Evolutionary conservation across 1,284 basidiomycete species (phyloP).

Genomic region (Ustilago esculenta): DNA sequence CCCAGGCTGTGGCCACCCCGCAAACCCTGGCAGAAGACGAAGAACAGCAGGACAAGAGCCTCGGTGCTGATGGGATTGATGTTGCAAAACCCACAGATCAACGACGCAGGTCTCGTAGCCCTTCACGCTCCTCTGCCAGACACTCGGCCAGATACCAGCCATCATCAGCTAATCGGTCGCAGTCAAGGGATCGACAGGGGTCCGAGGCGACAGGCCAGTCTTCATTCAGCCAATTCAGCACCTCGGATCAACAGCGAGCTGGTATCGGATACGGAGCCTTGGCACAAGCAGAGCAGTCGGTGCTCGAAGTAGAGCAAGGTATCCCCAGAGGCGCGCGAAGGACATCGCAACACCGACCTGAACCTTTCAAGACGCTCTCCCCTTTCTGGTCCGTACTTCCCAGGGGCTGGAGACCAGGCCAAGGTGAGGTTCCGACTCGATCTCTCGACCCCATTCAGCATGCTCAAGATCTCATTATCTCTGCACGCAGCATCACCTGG

Average conservation of each 20-base stretch:
- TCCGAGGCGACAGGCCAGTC: constrained; percentile 34
- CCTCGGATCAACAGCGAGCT: constrained; percentile 33
- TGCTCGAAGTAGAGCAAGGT: constrained; percentile 23
- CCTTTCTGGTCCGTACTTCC: constrained; percentile 44
- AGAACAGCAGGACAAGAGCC: constrained; percentile 15
- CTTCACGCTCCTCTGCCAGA: constrained; percentile 23
- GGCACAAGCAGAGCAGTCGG: constrained; percentile 52
- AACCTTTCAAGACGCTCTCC: constrained; percentile 24
- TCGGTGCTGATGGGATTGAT: constrained; percentile 1
- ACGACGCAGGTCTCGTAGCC: constrained; percentile 11
- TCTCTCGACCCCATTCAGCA: constrained; percentile 12
- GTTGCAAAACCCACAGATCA: not conserved
- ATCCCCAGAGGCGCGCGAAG: constrained; percentile 12
- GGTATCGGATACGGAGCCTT: constrained; percentile 54
- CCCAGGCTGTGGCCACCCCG: constrained; percentile 30
- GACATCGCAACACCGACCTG: constrained; percentile 29
- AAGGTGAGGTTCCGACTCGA: constrained; percentile 17
- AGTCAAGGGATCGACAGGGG: constrained; percentile 14
- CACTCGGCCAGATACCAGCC: not conserved
- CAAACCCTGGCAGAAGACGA: constrained; percentile 8
- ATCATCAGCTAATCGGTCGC: constrained; percentile 20
- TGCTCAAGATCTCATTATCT: constrained; percentile 15
- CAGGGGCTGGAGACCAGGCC: constrained; percentile 27
- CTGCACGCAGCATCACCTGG: constrained; percentile 46
- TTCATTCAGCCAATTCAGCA: constrained; percentile 36